A percentile compares a stretch with the other conserved stretches of the same genome.
Evolutionary conservation across 2,329 filamentous ascomycete species (phyloP).

Genomic region (Aspergillus fumigatiaffinis): DNA sequence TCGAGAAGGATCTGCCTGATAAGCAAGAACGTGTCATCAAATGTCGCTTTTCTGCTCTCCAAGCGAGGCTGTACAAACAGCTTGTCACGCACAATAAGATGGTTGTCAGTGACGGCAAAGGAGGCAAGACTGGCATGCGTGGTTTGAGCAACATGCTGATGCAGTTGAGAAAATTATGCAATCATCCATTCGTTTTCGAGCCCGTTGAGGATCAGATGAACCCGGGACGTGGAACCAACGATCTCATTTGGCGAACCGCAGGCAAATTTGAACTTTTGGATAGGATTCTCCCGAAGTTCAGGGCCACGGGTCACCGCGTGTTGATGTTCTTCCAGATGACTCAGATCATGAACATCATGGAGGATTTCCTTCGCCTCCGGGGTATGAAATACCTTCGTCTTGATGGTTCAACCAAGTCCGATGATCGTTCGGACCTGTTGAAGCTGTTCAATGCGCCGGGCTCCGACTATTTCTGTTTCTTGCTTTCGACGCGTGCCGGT

Average conservation of each 20-base stretch:
- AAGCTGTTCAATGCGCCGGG: constrained; percentile 83
- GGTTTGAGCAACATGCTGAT: constrained; percentile 99
- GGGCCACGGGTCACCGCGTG: constrained; percentile 84
- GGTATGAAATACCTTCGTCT: constrained; percentile 84
- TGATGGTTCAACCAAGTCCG: constrained; percentile 95
- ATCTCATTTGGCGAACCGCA: constrained; percentile 88
- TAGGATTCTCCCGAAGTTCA: constrained; percentile 88
- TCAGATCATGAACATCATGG: constrained; percentile 99
- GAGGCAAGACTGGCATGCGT: constrained; percentile 87
- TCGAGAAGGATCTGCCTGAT: constrained; percentile 97
- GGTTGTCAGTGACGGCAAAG: constrained; percentile 90
- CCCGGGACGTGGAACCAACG: constrained; percentile 80
- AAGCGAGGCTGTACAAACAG: constrained; percentile 93
- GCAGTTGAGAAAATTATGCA: constrained; percentile 97
- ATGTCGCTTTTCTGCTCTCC: constrained; percentile 93
- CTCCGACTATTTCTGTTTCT: constrained; percentile 95
- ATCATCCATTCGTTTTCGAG: constrained; percentile 98
- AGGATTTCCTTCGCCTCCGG: constrained; percentile 86
- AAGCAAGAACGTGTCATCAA: constrained; percentile 99
- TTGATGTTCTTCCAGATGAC: constrained; percentile 99
- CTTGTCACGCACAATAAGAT: constrained; percentile 95
- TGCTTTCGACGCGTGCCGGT: constrained; percentile 97
- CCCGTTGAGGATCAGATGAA: constrained; percentile 99
- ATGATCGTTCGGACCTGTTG: constrained; percentile 89
- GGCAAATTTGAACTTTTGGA: constrained; percentile 98